Percentiles rank a stretch among this genome's conserved stretches.
These are phyloP conservation scores for Kwoniella europaea DNA, from an alignment of 768 basidiomycete species.

Conservation along the genomic window DNA sequence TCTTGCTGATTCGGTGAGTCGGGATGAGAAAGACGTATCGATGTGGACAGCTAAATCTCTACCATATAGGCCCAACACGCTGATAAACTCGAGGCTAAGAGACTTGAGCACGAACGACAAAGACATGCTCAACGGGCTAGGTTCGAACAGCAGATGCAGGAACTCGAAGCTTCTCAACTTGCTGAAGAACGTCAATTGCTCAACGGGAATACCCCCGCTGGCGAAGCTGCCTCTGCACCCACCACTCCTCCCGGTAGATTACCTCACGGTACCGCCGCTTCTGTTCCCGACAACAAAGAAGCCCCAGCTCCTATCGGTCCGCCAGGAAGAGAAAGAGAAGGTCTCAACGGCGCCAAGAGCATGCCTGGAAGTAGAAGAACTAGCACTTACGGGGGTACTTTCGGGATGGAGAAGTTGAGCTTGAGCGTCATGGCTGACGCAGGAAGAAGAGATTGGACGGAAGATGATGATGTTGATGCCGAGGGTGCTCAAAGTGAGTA, in stretches of 20 bases:
- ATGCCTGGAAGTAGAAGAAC: slow-evolving; percentile 56
- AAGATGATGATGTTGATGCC: slow-evolving; percentile 55
- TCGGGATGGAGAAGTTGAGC: slow-evolving; percentile 57
- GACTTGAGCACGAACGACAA: slow-evolving; percentile 86
- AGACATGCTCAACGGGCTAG: slow-evolving; percentile 81
- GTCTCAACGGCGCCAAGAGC: slow-evolving; percentile 50
- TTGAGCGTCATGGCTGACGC: slow-evolving; percentile 49
- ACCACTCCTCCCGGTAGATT: slow-evolving; percentile 60
- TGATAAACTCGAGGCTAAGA: slow-evolving; percentile 87
- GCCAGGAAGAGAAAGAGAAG: slow-evolving; percentile 34
- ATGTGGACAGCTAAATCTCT: slow-evolving; percentile 15
- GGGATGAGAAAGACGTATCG: too few species aligned
- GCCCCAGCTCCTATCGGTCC: slow-evolving; percentile 46
- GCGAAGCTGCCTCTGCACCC: slow-evolving; percentile 44
- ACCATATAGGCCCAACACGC: slow-evolving; percentile 35
- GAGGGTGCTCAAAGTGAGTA: slow-evolving; percentile 52
- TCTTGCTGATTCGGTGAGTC: slow-evolving; percentile 49
- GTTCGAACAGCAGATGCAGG: slow-evolving; percentile 97
- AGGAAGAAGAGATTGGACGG: slow-evolving; percentile 32
- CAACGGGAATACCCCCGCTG: slow-evolving; percentile 65
- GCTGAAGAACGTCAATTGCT: slow-evolving; percentile 60
- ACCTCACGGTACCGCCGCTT: slow-evolving; percentile 65
- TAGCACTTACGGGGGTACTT: slow-evolving; percentile 47
- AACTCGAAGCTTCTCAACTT: slow-evolving; percentile 86
- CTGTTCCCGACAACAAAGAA: slow-evolving; percentile 56